Conservation (phyloP, 805 yeast species). For the Suhomyces sp. region DNA sequence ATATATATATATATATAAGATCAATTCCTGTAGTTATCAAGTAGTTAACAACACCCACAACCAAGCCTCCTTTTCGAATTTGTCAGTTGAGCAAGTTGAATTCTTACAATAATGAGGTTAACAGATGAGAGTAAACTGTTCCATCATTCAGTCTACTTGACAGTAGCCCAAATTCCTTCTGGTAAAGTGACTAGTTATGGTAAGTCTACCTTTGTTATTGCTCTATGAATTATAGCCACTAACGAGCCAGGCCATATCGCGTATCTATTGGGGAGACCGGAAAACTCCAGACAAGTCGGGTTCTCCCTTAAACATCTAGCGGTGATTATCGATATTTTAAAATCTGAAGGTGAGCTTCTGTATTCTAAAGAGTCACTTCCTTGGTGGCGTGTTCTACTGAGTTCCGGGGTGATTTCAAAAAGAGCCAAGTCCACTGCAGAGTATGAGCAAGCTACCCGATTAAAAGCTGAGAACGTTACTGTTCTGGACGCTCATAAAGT, state of each 20-base stretch:
- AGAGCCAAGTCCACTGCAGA: constrained; percentile 44
- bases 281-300: constrained; percentile 73
- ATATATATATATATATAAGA: constrained; percentile 19
- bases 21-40: background rate
- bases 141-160: constrained; percentile 57
- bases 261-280: constrained; percentile 56
- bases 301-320: constrained; percentile 53
- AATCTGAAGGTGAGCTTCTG: constrained; percentile 10
- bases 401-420: constrained; percentile 62
- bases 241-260: constrained; percentile 61
- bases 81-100: background rate
- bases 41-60: background rate
- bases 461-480: constrained; percentile 48
- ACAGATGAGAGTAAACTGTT: constrained; percentile 53
- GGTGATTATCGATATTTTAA: constrained; percentile 21
- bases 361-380: constrained; percentile 45
- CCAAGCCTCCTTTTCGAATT: background rate
- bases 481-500: constrained; percentile 38
- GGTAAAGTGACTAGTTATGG: constrained; percentile 73
- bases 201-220: constrained; percentile 16
- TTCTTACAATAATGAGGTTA: constrained; percentile 14
- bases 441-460: constrained; percentile 41
- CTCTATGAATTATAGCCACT: background rate
- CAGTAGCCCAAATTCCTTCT: constrained; percentile 52
- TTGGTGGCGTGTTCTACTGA: constrained; percentile 77